Evolutionary conservation across 2,329 filamentous ascomycete genomes (phyloP).

Genomic region (Fusarium austroafricanum): DNA sequence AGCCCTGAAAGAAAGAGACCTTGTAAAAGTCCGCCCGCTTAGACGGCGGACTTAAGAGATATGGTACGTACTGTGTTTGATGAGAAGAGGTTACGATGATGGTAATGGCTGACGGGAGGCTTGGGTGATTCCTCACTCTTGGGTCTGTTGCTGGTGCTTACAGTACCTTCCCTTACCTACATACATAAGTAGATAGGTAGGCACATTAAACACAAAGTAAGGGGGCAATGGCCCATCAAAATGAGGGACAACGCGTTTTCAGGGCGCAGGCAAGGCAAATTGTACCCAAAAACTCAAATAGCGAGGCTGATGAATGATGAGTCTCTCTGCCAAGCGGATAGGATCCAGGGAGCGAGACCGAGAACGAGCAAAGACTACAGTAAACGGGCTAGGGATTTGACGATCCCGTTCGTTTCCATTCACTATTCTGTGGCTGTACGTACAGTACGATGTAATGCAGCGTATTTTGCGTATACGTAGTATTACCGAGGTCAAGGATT

Average conservation of each 20-base stretch:
- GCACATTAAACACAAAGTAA: not conserved
- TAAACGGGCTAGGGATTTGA: not conserved
- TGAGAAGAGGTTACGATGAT: not conserved
- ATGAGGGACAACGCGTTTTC: conserved; percentile 28
- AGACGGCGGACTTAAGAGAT: conserved; percentile 35
- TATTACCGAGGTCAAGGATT: not conserved
- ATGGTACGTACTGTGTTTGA: conserved; percentile 8
- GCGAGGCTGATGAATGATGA: conserved; percentile 31
- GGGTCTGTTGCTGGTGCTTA: conserved; percentile 36
- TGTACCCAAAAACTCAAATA: conserved; percentile 17
- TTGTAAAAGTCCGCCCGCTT: conserved; percentile 38
- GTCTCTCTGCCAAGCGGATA: conserved; percentile 1
- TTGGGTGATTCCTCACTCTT: conserved; percentile 24
- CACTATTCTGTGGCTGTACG: conserved; percentile 1
- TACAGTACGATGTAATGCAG: not conserved
- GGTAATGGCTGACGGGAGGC: conserved; percentile 31
- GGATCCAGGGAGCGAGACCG: conserved; percentile 32
- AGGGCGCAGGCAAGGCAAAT: conserved; percentile 31
- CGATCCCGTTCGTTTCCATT: conserved; percentile 4
- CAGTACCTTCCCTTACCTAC: too few species aligned
- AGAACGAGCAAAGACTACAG: conserved; percentile 22
- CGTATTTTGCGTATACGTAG: conserved; percentile 29
- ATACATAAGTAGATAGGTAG: too few species aligned
- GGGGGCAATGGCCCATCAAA: not conserved
- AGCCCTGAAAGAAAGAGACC: not conserved